Evolutionary conservation across 805 yeast species (phyloP).

Genomic region (Blastobotrys muscicola): DNA sequence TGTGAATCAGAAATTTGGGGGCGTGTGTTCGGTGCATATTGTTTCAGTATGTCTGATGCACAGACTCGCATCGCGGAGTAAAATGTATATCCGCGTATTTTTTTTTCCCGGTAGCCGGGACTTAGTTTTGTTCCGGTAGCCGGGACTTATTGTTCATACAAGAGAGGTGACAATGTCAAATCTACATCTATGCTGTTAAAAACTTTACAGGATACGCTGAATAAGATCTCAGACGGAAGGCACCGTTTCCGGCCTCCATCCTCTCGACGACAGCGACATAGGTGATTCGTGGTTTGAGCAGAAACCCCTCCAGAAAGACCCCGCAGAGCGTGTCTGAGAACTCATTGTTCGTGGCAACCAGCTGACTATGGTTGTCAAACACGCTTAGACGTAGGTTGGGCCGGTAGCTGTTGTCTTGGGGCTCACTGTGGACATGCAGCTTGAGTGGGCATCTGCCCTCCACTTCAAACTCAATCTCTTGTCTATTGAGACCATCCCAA

Average conservation of each 20-base stretch:
- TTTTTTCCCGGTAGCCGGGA: not conserved
- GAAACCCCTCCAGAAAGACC: constrained; percentile 9
- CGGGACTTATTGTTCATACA: not conserved
- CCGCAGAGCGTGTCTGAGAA: constrained; percentile 13
- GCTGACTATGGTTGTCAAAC: constrained; percentile 1
- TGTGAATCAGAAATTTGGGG: no score
- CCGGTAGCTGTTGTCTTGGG: constrained; percentile 6
- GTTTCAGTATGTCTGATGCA: no score
- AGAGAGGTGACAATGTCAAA: not conserved
- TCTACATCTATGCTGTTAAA: not conserved
- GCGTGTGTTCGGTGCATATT: no score
- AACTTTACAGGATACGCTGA: constrained; percentile 8
- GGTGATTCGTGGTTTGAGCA: not conserved
- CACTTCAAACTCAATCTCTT: constrained; percentile 5
- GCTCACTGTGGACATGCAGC: constrained; percentile 1
- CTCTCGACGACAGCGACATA: constrained; percentile 15
- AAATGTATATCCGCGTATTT: no score
- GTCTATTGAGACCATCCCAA: constrained; percentile 13
- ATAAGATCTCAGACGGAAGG: constrained; percentile 6
- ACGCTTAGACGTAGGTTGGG: constrained; percentile 14
- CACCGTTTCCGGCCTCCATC: constrained; percentile 20
- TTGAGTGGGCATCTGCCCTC: not conserved
- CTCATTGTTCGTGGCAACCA: constrained; percentile 6
- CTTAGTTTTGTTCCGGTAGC: not conserved
- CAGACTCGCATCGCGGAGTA: no score